Conservation (phyloP, 192 early-diverging fungal species). For the Podila epicladia region DNA sequence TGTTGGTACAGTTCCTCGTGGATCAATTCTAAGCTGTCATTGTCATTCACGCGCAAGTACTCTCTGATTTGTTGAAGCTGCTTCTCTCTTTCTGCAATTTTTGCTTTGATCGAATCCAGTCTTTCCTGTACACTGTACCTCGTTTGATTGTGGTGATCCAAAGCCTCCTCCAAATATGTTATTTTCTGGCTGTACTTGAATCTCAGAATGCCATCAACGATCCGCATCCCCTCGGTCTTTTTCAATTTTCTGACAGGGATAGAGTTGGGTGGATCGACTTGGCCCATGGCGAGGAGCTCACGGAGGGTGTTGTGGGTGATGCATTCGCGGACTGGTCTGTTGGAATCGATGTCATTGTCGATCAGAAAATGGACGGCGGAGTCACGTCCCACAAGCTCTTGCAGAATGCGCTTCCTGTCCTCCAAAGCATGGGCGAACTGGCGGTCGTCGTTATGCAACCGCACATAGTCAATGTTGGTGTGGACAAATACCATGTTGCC, state of each 20-base stretch:
- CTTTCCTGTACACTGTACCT: too few species aligned
- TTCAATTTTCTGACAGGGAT: background rate
- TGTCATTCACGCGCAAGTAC: too few species aligned
- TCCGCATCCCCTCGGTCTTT: background rate
- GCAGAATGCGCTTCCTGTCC: background rate
- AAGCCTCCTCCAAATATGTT: too few species aligned
- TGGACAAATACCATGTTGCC: background rate
- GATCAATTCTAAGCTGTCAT: background rate
- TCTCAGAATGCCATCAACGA: background rate
- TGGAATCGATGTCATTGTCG: background rate
- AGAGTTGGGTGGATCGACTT: background rate
- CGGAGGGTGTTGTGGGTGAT: conserved; percentile 3
- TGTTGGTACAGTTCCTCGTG: background rate
- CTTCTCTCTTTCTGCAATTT: too few species aligned
- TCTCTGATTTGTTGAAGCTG: too few species aligned
- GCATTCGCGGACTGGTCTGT: background rate
- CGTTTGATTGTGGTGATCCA: too few species aligned
- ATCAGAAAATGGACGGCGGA: background rate
- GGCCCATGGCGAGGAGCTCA: background rate
- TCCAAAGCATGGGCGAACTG: background rate
- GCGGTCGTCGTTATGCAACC: background rate
- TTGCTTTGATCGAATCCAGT: too few species aligned
- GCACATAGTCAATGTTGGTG: background rate
- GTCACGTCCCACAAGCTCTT: background rate
- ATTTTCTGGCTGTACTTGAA: too few species aligned